These are phyloP conservation scores for Magnolia changhungtana DNA, from an alignment of 164 flowering plant genomes.

Conservation along the genomic window DNA sequence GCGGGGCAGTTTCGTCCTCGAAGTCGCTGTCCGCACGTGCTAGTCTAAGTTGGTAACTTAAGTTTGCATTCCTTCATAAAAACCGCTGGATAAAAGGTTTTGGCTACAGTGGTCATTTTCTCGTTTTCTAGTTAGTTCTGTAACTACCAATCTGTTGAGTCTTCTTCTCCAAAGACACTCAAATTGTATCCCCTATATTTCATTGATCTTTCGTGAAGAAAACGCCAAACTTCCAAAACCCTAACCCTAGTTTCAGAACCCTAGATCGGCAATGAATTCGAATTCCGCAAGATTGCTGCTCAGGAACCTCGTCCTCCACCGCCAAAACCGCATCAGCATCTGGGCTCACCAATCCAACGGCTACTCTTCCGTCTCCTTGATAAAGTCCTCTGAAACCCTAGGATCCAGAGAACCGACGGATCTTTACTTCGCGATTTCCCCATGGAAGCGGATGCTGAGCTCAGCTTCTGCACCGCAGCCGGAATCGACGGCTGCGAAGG, in stretches of 20 bases:
- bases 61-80: too few species aligned
- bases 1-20: too few species aligned
- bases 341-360: neutral
- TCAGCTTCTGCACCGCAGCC: constrained; percentile 12
- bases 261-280: constrained; percentile 15
- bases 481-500: constrained; percentile 16
- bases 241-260: neutral
- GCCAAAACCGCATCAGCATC: neutral
- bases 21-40: too few species aligned
- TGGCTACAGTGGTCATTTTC: too few species aligned
- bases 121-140: too few species aligned
- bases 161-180: too few species aligned
- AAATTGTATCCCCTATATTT: too few species aligned
- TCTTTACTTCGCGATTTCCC: neutral
- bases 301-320: constrained; percentile 8
- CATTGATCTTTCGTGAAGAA: too few species aligned
- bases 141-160: too few species aligned
- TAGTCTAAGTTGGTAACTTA: too few species aligned
- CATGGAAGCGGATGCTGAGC: constrained; percentile 28
- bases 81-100: too few species aligned
- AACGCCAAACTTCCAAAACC: neutral
- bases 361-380: neutral
- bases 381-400: constrained; percentile 6
- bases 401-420: neutral
- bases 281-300: constrained; percentile 13